A percentile compares a stretch with the other conserved stretches of the same genome.
These are phyloP conservation scores for Eutrema heterophyllum DNA, from an alignment of 345 rosid genomes.

Conservation along the genomic window DNA sequence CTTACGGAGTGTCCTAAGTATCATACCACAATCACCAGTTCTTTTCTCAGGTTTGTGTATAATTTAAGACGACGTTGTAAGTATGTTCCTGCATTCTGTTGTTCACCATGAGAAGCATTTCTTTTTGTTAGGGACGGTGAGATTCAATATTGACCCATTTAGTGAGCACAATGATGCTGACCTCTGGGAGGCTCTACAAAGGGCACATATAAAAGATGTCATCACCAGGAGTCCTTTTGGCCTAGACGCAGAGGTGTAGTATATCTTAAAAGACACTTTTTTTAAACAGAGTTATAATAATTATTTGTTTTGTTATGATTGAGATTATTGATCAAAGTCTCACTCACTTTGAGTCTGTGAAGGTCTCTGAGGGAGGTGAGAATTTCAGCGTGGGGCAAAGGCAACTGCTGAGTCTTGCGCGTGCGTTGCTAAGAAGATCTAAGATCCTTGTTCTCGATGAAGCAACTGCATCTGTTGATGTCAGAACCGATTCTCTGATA, in stretches of 20 bases:
- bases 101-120: background rate
- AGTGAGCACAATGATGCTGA: slow-evolving; percentile 80
- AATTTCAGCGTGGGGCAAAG: slow-evolving; percentile 95
- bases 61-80: background rate
- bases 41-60: slow-evolving; percentile 72
- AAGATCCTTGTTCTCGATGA: slow-evolving; percentile 96
- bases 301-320: background rate
- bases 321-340: slow-evolving; percentile 6
- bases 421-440: slow-evolving; percentile 75
- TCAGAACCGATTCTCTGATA: slow-evolving; percentile 78
- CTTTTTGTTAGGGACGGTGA: slow-evolving; percentile 59
- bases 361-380: slow-evolving; percentile 89
- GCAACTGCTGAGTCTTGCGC: slow-evolving; percentile 87
- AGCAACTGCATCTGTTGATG: slow-evolving; percentile 97
- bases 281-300: background rate
- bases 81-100: background rate
- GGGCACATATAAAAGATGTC: slow-evolving; percentile 83
- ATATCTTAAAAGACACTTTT: background rate
- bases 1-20: slow-evolving; percentile 72
- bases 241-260: slow-evolving; percentile 66
- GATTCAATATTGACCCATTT: slow-evolving; percentile 92
- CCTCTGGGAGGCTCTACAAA: slow-evolving; percentile 90
- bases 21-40: slow-evolving; percentile 94
- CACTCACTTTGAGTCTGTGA: slow-evolving; percentile 1
- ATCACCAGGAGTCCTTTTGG: slow-evolving; percentile 63